Percentiles rank a stretch among this genome's conserved stretches.
Evolutionary conservation across 164 flowering plant genomes (phyloP).

Genomic region (Liriodendron chinense): DNA sequence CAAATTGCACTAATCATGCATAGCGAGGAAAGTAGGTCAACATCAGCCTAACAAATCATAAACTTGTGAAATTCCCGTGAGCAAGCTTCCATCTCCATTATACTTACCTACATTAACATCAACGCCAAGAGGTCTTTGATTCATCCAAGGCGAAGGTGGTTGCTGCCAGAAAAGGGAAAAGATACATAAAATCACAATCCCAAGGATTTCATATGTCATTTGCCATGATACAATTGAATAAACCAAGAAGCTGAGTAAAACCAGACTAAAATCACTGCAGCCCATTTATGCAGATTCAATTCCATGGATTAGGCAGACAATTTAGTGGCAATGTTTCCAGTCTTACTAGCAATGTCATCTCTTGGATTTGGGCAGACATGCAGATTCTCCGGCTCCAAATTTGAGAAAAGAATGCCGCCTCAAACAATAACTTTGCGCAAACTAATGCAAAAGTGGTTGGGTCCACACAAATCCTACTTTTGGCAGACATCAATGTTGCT

Average conservation of each 20-base stretch:
- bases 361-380: no score
- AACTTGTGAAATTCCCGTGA: not conserved
- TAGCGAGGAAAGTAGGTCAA: not conserved
- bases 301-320: not conserved
- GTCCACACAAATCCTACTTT: no score
- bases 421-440: no score
- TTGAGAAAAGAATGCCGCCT: no score
- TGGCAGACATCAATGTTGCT: no score
- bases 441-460: no score
- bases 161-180: slow-evolving; percentile 39
- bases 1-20: not conserved
- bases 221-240: not conserved
- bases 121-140: slow-evolving; percentile 70
- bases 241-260: no score
- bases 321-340: not conserved
- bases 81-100: not conserved
- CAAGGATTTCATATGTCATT: not conserved
- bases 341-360: no score
- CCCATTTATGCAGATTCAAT: no score
- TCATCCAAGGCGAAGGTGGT: slow-evolving; percentile 86
- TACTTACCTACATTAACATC: slow-evolving; percentile 96
- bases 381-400: no score
- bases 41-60: not conserved
- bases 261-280: no score
- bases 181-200: not conserved